phyloP scores from a whole-genome alignment of 2,329 filamentous ascomycete genomes.

The Beauveria pseudobassiana region DNA sequence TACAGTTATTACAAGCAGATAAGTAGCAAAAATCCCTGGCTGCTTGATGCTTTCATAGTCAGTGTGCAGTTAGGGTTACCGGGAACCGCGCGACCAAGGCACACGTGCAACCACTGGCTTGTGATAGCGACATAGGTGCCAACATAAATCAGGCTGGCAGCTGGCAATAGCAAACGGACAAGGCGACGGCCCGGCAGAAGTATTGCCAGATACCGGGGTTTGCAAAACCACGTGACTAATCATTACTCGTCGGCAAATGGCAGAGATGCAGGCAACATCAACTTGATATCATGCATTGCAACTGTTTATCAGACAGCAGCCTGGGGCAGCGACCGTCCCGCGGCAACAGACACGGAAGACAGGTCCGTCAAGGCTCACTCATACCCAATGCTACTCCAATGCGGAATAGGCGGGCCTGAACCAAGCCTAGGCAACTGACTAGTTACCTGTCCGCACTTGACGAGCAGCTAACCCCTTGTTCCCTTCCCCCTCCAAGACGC shows the following conservation, averaged over 20 bases:
- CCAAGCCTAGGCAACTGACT: constrained; percentile 7
- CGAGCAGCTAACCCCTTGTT: background rate
- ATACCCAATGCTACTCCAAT: constrained; percentile 26
- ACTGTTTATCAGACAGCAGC: too few species aligned
- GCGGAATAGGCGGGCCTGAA: constrained; percentile 26
- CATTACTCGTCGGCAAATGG: background rate
- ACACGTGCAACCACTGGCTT: background rate
- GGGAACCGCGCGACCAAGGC: background rate
- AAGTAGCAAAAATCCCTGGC: background rate
- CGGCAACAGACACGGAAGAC: background rate
- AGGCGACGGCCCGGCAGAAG: background rate
- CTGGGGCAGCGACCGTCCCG: too few species aligned
- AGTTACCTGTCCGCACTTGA: background rate
- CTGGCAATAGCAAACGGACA: background rate
- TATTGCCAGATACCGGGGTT: background rate
- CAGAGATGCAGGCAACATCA: background rate
- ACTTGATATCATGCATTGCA: background rate
- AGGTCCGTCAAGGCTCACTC: background rate
- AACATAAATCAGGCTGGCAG: background rate
- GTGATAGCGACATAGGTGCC: background rate
- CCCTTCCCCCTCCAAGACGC: background rate
- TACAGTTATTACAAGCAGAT: too few species aligned
- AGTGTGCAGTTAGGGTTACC: background rate
- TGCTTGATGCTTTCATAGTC: background rate
- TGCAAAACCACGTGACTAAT: background rate